Base-by-base conservation (phyloP, 495 filamentous ascomycete species). In the Aspergillus bertholletiae region DNA sequence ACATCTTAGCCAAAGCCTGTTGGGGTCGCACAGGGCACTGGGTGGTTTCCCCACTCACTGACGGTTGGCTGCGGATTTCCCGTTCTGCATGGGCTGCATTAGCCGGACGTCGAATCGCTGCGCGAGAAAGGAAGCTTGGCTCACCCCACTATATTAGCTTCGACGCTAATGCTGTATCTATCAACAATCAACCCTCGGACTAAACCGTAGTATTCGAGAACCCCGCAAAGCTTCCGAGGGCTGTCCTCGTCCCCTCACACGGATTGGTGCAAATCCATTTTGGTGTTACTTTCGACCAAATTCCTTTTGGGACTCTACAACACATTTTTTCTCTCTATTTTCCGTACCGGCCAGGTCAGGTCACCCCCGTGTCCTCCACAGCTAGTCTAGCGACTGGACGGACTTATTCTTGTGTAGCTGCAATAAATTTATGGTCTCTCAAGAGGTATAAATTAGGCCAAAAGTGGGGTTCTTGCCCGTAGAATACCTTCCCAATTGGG, bases 71-170 rank as follows among this genome's bases (percentile, higher is more conserved):
- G 51, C 51, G 54, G 55, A 46, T 44, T 46, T 54, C 55, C 63
- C 63, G 60, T 56, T 60, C 57, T 56, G 60, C 51, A 62, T n/a
- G 20, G 20, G 49, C 52, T 46, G 45, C 32, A 24, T 46, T 26
- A 20, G 12, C 13, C 6, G 12, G 8, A 32, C 20, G 3, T 2
- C 51, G 49, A 62, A 57, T 62, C 35, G 22, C 1, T 6, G 22
- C 48, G 4, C 27, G 41, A 21, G 32, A 20, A 39, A 21, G 47
- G 47, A 56, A 68, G 62, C 65, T 68, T 68, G 65, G 65, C 65
- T 59, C 55, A 49, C 28, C 37, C 44, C 40, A 47, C 61, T 61
- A 60, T 44, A 23, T 49, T 63, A 59, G 60, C 44, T 45, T 47
- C 11, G 7, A 34, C 24, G 20, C 20, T 60, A 56, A 45, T 18